phyloP scores from a whole-genome alignment of 176 grass and related monocot genomes.

The Tillandsia fasciculata region DNA sequence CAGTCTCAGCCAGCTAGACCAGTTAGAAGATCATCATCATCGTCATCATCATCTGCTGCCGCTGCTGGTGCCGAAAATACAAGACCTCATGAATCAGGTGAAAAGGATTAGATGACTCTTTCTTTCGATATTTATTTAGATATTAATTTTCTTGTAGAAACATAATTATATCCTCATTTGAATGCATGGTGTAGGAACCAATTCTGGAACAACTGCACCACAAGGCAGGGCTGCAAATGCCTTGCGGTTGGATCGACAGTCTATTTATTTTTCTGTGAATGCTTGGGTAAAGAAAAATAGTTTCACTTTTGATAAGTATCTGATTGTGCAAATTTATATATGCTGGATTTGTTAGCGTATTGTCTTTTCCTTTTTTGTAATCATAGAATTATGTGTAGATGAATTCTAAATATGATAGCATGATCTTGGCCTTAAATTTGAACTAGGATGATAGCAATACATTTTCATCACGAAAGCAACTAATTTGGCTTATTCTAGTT shows the following conservation, averaged over 20 bases:
- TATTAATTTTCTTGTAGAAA: not conserved
- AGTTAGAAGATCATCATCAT: conserved; percentile 39
- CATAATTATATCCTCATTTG: conserved; percentile 12
- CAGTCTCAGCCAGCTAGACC: conserved; percentile 42
- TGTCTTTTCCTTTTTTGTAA: not conserved
- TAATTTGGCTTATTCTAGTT: too few species aligned
- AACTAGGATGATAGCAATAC: too few species aligned
- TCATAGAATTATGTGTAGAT: not conserved
- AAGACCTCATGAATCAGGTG: conserved; percentile 58
- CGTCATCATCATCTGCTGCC: conserved; percentile 27
- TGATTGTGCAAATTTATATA: conserved; percentile 10
- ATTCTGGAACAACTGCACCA: conserved; percentile 32
- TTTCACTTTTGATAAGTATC: conserved; percentile 11
- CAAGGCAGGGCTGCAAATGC: conserved; percentile 40
- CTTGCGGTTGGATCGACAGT: conserved; percentile 57
- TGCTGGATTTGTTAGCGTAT: not conserved
- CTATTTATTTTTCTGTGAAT: conserved; percentile 76
- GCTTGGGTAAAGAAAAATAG: conserved; percentile 69
- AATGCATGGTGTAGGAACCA: conserved; percentile 36
- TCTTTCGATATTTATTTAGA: not conserved
- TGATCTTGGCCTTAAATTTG: too few species aligned
- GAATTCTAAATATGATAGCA: not conserved
- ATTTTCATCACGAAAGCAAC: too few species aligned
- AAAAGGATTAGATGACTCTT: conserved; percentile 7
- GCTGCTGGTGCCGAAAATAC: conserved; percentile 27